Evolutionary conservation across 2,329 filamentous ascomycete genomes (phyloP).

Genomic region (Pestalotiopsis sp.): DNA sequence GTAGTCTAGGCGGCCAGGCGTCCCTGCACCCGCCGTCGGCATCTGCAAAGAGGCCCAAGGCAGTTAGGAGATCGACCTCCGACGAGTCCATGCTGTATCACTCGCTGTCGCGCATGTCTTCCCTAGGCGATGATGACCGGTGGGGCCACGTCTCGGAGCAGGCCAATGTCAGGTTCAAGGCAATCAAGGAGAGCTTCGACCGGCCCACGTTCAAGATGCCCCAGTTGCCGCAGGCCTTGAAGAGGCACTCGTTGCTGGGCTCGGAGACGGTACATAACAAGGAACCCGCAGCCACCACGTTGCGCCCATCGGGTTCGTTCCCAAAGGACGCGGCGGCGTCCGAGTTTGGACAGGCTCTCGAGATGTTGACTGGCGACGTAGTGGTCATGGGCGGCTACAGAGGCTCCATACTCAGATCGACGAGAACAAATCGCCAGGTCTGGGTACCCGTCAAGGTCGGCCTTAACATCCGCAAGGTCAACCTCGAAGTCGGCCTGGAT

Average conservation of each 20-base stretch:
- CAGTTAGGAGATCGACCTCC: conserved; percentile 65
- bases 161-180: conserved; percentile 87
- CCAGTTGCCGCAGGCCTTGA: conserved; percentile 55
- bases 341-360: conserved; percentile 58
- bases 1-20: not conserved
- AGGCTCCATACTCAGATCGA: conserved; percentile 85
- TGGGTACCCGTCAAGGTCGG: conserved; percentile 96
- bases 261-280: conserved; percentile 23
- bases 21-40: conserved; percentile 23
- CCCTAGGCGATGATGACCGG: conserved; percentile 78
- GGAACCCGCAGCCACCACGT: conserved; percentile 17
- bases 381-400: conserved; percentile 90
- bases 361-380: conserved; percentile 77
- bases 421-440: conserved; percentile 79
- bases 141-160: conserved; percentile 82
- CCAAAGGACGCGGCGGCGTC: conserved; percentile 30
- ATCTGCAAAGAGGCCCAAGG: conserved; percentile 28
- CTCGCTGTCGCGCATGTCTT: conserved; percentile 76
- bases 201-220: conserved; percentile 74
- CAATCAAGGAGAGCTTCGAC: conserved; percentile 86
- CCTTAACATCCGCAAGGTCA: conserved; percentile 86
- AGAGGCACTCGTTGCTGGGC: conserved; percentile 24
- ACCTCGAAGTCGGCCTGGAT: conserved; percentile 83
- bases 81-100: conserved; percentile 80
- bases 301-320: conserved; percentile 14